Evolutionary conservation across 2,329 filamentous ascomycete genomes (phyloP).

Genomic region (Pseudocercospora fijiensis): DNA sequence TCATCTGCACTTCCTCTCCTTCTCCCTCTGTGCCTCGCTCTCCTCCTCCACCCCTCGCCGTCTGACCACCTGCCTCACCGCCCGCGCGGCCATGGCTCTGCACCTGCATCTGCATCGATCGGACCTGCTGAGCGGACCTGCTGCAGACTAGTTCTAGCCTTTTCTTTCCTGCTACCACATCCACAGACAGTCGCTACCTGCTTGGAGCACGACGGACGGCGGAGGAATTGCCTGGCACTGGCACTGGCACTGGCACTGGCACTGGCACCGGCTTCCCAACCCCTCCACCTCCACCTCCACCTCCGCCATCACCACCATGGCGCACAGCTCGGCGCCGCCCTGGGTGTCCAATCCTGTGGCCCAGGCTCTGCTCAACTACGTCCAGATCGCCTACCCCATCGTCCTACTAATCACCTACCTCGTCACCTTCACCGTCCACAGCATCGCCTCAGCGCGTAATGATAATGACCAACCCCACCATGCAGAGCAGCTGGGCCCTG

Average conservation of each 20-base stretch:
- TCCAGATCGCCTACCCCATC: slow-evolving; percentile 63
- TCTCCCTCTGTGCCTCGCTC: neutral
- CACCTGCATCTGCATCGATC: neutral
- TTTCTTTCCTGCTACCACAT: neutral
- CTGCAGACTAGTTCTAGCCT: neutral
- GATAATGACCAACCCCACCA: slow-evolving; percentile 41
- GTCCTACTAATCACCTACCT: slow-evolving; percentile 65
- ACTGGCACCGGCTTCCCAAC: slow-evolving; percentile 47
- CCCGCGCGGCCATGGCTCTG: neutral
- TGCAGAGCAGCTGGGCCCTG: slow-evolving; percentile 67
- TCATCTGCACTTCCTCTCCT: neutral
- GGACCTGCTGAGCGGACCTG: neutral
- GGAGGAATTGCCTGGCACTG: neutral
- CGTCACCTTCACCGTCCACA: slow-evolving; percentile 60
- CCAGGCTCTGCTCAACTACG: slow-evolving; percentile 46
- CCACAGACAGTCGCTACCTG: slow-evolving; percentile 2
- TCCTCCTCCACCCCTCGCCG: neutral
- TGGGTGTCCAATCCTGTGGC: slow-evolving; percentile 44
- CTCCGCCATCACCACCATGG: slow-evolving; percentile 18
- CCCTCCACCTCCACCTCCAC: neutral
- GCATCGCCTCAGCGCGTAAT: slow-evolving; percentile 55
- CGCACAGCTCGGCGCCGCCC: slow-evolving; percentile 24
- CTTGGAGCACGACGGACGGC: neutral
- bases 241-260: slow-evolving; percentile 38
- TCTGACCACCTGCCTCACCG: neutral